A percentile compares a stretch with the other conserved stretches of the same genome.
Evolutionary conservation across 805 yeast genomes (phyloP).

Genomic region (Candida golubevii): DNA sequence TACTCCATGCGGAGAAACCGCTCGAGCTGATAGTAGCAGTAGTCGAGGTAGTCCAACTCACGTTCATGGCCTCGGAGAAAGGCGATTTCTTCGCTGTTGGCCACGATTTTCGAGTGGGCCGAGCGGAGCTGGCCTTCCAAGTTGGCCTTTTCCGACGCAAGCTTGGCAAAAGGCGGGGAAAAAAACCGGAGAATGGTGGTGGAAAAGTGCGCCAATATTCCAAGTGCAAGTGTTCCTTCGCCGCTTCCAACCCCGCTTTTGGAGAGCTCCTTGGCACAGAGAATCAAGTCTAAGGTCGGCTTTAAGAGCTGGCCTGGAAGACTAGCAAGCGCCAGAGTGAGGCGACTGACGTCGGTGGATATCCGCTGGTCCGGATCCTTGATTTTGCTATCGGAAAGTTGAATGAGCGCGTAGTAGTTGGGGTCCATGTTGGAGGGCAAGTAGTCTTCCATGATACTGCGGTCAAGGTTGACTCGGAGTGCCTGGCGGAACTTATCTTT

Average conservation of each 20-base stretch:
- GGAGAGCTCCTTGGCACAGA: constrained; percentile 76
- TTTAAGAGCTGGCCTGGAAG: constrained; percentile 81
- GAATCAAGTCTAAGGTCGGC: constrained; percentile 72
- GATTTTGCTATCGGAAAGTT: constrained; percentile 48
- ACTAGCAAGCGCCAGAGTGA: constrained; percentile 65
- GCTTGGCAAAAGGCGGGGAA: constrained; percentile 86
- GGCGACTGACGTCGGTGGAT: constrained; percentile 72
- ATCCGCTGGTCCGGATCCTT: constrained; percentile 80
- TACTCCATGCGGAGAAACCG: constrained; percentile 71
- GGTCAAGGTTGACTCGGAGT: constrained; percentile 62
- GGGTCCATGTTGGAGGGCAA: constrained; percentile 66
- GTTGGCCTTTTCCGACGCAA: constrained; percentile 69
- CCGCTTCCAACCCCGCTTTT: constrained; percentile 63
- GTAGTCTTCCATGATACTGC: constrained; percentile 61
- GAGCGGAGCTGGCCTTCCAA: constrained; percentile 83
- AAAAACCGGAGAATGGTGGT: constrained; percentile 67
- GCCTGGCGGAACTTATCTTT: constrained; percentile 53
- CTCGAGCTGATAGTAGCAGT: constrained; percentile 75
- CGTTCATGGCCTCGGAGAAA: constrained; percentile 74
- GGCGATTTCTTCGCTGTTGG: constrained; percentile 84
- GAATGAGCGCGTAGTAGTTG: constrained; percentile 68
- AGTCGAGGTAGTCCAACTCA: constrained; percentile 74
- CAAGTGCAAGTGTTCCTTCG: constrained; percentile 75
- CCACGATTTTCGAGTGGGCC: constrained; percentile 74
- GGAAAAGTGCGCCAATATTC: constrained; percentile 75